Conservation (phyloP, 345 rosid species). For the Boechera divaricarpa region DNA sequence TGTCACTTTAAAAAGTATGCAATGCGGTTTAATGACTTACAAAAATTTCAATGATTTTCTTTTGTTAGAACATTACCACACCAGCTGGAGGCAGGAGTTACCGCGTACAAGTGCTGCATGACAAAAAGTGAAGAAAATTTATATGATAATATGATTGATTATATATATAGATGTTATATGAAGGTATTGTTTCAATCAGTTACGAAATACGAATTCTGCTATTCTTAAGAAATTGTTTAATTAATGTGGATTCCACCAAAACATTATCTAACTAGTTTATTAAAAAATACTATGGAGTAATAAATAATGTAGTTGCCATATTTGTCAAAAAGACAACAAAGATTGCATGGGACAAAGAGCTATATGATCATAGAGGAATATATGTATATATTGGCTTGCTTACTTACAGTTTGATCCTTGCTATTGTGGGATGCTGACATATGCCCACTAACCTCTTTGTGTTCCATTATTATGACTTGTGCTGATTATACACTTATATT, state of each 20-base stretch:
- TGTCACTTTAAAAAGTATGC: not conserved
- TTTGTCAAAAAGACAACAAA: constrained; percentile 20
- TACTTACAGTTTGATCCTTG: not conserved
- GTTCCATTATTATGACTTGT: constrained; percentile 35
- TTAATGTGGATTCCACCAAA: not conserved
- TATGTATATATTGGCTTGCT: not conserved
- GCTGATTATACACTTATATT: constrained; percentile 27
- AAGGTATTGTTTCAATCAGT: no score
- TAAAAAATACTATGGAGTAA: not conserved
- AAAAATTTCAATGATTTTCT: not conserved
- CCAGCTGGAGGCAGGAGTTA: not conserved
- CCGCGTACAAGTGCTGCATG: not conserved
- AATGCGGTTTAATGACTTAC: not conserved
- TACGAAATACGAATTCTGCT: no score
- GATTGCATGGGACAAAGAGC: constrained; percentile 21
- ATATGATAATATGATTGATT: not conserved
- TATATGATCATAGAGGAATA: not conserved
- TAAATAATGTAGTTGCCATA: not conserved
- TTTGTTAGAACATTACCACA: not conserved
- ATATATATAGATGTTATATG: not conserved
- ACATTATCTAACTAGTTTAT: not conserved
- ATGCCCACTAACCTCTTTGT: constrained; percentile 34
- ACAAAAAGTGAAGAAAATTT: not conserved
- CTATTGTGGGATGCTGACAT: constrained; percentile 34
- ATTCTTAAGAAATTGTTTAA: not conserved